Percentiles rank a stretch among this genome's conserved stretches.
Evolutionary conservation across 306 rosid species (phyloP).

Genomic region (Cucurbita maxima): DNA sequence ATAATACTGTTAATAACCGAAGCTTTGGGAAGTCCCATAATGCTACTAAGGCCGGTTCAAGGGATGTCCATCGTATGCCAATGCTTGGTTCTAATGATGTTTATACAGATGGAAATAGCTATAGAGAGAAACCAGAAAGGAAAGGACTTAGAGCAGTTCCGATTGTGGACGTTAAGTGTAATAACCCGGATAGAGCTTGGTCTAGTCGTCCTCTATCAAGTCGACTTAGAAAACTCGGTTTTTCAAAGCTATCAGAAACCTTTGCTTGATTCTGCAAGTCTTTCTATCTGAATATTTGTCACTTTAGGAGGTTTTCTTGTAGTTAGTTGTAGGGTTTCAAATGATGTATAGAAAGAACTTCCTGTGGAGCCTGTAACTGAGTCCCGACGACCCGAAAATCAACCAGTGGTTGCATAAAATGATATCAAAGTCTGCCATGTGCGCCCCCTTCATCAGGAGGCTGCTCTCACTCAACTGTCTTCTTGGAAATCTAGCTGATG

Average conservation of each 20-base stretch:
- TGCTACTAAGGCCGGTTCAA: slow-evolving; percentile 32
- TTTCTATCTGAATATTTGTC: slow-evolving; percentile 24
- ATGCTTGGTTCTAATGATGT: slow-evolving; percentile 47
- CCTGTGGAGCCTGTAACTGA: background rate
- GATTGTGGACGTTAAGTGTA: slow-evolving; percentile 74
- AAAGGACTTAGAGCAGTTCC: slow-evolving; percentile 53
- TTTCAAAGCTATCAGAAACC: slow-evolving; percentile 74
- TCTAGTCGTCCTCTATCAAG: slow-evolving; percentile 50
- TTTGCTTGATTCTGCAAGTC: slow-evolving; percentile 33
- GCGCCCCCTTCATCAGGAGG: background rate
- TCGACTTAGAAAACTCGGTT: slow-evolving; percentile 67
- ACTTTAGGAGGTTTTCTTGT: background rate
- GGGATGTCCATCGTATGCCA: slow-evolving; percentile 45
- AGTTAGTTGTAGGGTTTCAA: background rate
- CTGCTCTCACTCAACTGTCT: background rate
- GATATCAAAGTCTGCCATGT: background rate
- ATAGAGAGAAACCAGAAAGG: slow-evolving; percentile 41
- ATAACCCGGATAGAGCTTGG: slow-evolving; percentile 61
- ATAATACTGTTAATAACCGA: slow-evolving; percentile 19
- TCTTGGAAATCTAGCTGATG: background rate
- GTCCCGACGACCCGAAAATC: background rate
- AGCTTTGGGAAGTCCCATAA: slow-evolving; percentile 27
- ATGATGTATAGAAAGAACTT: background rate
- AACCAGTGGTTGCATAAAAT: background rate
- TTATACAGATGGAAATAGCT: slow-evolving; percentile 28